Evolutionary conservation across 495 filamentous ascomycete genomes (phyloP), one percentile per base, ranked within the genome.

Genomic region (Podospora pseudopauciseta): DNA sequence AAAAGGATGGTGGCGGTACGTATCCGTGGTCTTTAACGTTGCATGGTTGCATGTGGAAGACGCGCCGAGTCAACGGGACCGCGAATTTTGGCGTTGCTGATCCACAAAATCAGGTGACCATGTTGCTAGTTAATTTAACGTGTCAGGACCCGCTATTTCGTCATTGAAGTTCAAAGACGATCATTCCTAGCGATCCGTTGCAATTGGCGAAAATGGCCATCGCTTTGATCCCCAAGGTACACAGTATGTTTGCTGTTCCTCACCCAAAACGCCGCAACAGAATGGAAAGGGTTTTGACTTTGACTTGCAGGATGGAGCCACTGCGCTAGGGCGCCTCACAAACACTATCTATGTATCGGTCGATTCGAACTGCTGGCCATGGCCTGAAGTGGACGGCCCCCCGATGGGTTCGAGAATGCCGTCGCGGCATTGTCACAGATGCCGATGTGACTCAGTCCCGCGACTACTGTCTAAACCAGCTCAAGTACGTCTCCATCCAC

Each of bases 391-490:
- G 60, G 68, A 69, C 65, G 28, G 69, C 67, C 23, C 49, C 65
- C 32, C 34, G 44, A 23, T 65, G 55, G n/a, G 27, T 65, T 18
- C 65, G 54, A 27, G 30, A 71, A n/a, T 30, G 69, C 23, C 64
- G 67, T 27, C 69, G 73, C 34, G 63, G 62, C 39, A 32, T 77
- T 34, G 63, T 69, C 18, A 72, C 26, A 30, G 26, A 44, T 26
- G 20, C 55, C 18, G 81, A 84, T 30, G 72, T 84, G 56, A 77
- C 77, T 5, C 79, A 80, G 70, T 82, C 82, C n/a, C 76, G 80
- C 39, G 76, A 79, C n/a, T 85, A 84, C 62, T 85, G 82, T 69
- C 57, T 78, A 54, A 77, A 80, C 67, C 82, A 85, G 69, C 73
- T 85, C 67, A 80, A 74, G 82, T 85, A 74, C 32, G 67, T 58